phyloP scores from a whole-genome alignment of 164 flowering plant species.

The Piper longum region DNA sequence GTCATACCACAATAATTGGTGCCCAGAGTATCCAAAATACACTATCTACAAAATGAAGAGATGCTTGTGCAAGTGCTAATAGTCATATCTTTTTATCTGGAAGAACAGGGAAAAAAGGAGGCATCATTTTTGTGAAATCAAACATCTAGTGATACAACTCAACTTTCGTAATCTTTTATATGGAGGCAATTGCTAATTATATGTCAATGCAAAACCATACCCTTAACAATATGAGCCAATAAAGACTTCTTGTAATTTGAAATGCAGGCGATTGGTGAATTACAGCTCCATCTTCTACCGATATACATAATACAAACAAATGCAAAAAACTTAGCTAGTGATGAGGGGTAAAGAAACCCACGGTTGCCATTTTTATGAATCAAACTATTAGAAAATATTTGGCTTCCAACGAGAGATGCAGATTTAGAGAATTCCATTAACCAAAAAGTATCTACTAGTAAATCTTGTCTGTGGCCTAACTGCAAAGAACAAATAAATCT shows the following conservation, averaged over 20 bases:
- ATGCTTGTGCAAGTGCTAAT: slow-evolving; percentile 54
- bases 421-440: neutral
- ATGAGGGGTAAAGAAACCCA: slow-evolving; percentile 26
- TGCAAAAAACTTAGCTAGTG: slow-evolving; percentile 33
- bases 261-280: slow-evolving; percentile 14
- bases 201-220: slow-evolving; percentile 24
- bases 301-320: slow-evolving; percentile 27
- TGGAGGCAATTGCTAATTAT: neutral
- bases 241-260: slow-evolving; percentile 35
- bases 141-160: neutral
- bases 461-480: neutral
- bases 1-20: slow-evolving; percentile 72
- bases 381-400: neutral
- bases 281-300: slow-evolving; percentile 33
- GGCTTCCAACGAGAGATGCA: neutral
- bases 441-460: neutral
- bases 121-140: neutral
- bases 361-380: slow-evolving; percentile 9
- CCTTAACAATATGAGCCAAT: slow-evolving; percentile 30
- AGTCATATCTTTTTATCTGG: slow-evolving; percentile 82
- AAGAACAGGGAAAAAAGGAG: neutral
- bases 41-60: slow-evolving; percentile 52
- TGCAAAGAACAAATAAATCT: neutral
- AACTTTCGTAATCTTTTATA: no score
- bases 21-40: slow-evolving; percentile 93